Conservation (phyloP, 768 basidiomycete species). For the Naganishia vishniacii region DNA sequence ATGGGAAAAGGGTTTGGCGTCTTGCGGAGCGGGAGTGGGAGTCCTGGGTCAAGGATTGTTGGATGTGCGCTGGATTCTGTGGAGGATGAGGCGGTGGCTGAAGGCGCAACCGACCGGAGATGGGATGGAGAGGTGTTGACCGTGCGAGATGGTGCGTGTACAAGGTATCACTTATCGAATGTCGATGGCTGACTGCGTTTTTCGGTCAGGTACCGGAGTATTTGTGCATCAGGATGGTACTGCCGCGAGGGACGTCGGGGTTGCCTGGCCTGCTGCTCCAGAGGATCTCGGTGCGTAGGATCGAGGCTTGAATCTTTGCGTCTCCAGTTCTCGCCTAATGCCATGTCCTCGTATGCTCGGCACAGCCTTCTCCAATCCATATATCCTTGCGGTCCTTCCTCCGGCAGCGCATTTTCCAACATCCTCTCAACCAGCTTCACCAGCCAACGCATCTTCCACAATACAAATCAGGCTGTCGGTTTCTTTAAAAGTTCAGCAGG, state of each 20-base stretch:
- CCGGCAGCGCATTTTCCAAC: conserved; percentile 22
- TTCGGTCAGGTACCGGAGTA: conserved; percentile 14
- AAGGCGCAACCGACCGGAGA: background rate
- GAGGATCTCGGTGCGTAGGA: conserved; percentile 33
- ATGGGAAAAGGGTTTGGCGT: conserved; percentile 41
- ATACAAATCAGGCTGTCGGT: conserved; percentile 39
- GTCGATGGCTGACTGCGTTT: conserved; percentile 26
- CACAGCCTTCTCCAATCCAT: conserved; percentile 37
- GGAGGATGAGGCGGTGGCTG: background rate
- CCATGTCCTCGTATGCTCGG: conserved; percentile 15
- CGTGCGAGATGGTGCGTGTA: conserved; percentile 38
- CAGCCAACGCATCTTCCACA: conserved; percentile 19
- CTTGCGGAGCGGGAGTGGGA: conserved; percentile 18
- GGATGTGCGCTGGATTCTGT: conserved; percentile 31
- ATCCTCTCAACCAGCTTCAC: background rate
- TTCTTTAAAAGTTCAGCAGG: conserved; percentile 34
- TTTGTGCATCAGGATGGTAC: conserved; percentile 42
- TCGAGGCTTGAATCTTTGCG: background rate
- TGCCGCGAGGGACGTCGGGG: conserved; percentile 32
- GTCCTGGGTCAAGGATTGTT: conserved; percentile 15
- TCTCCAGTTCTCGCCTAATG: background rate
- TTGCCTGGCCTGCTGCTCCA: conserved; percentile 42
- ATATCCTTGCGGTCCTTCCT: conserved; percentile 40
- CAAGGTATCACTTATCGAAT: background rate
- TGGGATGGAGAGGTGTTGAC: conserved; percentile 38